phyloP scores from a whole-genome alignment of 106 monocot genomes.

The Platanthera zijinensis region DNA sequence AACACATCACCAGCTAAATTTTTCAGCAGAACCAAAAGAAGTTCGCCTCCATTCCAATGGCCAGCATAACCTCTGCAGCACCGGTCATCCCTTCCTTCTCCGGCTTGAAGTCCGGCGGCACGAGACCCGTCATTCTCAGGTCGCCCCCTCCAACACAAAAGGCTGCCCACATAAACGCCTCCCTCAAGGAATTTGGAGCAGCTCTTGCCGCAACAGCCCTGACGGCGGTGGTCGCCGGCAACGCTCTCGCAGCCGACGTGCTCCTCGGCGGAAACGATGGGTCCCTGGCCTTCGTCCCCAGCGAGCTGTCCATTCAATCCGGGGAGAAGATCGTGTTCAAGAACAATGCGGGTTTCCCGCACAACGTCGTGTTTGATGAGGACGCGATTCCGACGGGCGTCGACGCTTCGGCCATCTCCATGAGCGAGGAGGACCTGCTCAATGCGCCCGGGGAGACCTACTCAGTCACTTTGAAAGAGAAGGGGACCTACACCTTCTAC shows the following conservation, averaged over 20 bases:
- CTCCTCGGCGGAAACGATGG: conserved; percentile 51
- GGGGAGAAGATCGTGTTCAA: conserved; percentile 78
- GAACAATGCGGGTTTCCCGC: conserved; percentile 95
- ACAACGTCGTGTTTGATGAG: conserved; percentile 90
- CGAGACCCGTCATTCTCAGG: conserved; percentile 4
- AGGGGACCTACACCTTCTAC: conserved; percentile 74
- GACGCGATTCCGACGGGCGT: conserved; percentile 82
- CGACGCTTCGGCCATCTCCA: conserved; percentile 51
- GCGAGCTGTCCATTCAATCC: conserved; percentile 31
- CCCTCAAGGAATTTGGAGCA: conserved; percentile 44
- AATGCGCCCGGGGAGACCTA: conserved; percentile 67
- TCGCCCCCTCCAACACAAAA: neutral
- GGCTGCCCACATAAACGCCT: conserved; percentile 24
- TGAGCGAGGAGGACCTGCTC: conserved; percentile 70
- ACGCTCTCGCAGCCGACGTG: conserved; percentile 49
- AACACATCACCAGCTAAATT: neutral
- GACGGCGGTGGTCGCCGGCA: conserved; percentile 43
- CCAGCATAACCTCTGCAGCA: conserved; percentile 32
- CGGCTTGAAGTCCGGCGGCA: conserved; percentile 32
- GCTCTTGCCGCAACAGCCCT: conserved; percentile 39
- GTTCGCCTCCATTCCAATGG: neutral
- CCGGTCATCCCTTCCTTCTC: conserved; percentile 59
- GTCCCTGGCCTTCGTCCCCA: conserved; percentile 63
- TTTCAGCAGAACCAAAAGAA: neutral
- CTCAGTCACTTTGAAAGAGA: conserved; percentile 48